Evolutionary conservation across 768 basidiomycete genomes (phyloP).

Genomic region (Suillus tomentosus): DNA sequence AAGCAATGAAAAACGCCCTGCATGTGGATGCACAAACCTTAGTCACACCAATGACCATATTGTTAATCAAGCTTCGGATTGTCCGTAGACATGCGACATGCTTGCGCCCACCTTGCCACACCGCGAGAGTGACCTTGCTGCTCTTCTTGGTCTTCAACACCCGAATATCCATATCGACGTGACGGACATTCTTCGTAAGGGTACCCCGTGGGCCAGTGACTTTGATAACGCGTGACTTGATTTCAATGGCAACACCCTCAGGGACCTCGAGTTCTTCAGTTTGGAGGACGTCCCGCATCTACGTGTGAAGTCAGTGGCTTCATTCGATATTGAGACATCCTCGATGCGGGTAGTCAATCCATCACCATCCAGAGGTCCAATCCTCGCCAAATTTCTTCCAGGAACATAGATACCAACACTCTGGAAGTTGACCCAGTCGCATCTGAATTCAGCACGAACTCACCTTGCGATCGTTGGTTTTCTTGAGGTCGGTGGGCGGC

Average conservation of each 20-base stretch:
- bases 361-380: conserved; percentile 19
- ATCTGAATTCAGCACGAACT: conserved; percentile 18
- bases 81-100: conserved; percentile 98
- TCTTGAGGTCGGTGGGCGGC: conserved; percentile 28
- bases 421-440: neutral
- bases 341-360: conserved; percentile 39
- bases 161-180: conserved; percentile 93
- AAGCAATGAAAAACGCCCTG: conserved; percentile 8
- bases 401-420: neutral
- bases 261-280: conserved; percentile 93
- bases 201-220: conserved; percentile 93
- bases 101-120: conserved; percentile 98
- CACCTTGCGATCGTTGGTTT: conserved; percentile 29
- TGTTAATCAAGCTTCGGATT: conserved; percentile 91
- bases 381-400: conserved; percentile 12
- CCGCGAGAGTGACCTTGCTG: conserved; percentile 79
- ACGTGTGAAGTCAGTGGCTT: conserved; percentile 19
- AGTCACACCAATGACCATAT: conserved; percentile 98
- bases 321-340: conserved; percentile 36
- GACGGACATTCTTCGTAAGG: conserved; percentile 88
- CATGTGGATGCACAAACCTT: conserved; percentile 53
- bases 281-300: conserved; percentile 94
- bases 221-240: conserved; percentile 91
- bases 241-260: conserved; percentile 76
- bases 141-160: conserved; percentile 71